Conservation (phyloP, 2,329 filamentous ascomycete species). For the Aciculosporium take region DNA sequence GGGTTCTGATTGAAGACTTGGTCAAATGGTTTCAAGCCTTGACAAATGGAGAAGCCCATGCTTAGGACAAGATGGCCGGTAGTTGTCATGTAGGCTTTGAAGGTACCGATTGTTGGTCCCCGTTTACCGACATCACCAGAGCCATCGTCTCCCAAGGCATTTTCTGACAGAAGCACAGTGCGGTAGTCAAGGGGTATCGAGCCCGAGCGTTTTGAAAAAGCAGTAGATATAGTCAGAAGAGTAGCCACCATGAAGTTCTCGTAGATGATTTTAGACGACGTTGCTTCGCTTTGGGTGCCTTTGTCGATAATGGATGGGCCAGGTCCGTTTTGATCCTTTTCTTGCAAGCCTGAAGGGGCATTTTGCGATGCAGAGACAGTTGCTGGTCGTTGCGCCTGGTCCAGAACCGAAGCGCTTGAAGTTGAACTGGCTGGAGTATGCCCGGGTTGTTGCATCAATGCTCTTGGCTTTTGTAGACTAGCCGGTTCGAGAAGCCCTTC, state of each 20-base stretch:
- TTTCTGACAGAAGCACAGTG: constrained; percentile 32
- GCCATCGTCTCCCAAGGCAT: constrained; percentile 7
- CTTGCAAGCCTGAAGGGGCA: constrained; percentile 7
- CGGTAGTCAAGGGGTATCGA: constrained; percentile 40
- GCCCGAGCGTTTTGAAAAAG: constrained; percentile 33
- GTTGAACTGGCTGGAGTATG: constrained; percentile 34
- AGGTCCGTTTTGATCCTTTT: constrained; percentile 14
- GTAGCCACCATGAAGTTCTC: constrained; percentile 41
- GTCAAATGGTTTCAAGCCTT: constrained; percentile 32
- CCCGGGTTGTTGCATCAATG: constrained; percentile 22
- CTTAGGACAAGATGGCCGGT: constrained; percentile 38
- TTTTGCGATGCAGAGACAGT: constrained; percentile 6
- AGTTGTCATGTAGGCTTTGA: constrained; percentile 41
- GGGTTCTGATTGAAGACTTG: constrained; percentile 26
- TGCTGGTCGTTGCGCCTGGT: constrained; percentile 18
- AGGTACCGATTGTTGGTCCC: constrained; percentile 29
- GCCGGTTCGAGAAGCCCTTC: constrained; percentile 37
- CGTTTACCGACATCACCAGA: constrained; percentile 9
- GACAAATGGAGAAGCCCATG: constrained; percentile 31
- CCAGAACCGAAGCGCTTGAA: constrained; percentile 25
- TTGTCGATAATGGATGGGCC: constrained; percentile 17
- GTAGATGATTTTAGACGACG: constrained; percentile 29
- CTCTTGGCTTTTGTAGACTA: constrained; percentile 31
- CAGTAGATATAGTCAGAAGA: constrained; percentile 33
- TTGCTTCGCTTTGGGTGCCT: constrained; percentile 7